Evolutionary conservation across 2,329 filamentous ascomycete species (phyloP), one percentile per base, ranked within the genome.

Genomic region (Harringtonia lauricola): DNA sequence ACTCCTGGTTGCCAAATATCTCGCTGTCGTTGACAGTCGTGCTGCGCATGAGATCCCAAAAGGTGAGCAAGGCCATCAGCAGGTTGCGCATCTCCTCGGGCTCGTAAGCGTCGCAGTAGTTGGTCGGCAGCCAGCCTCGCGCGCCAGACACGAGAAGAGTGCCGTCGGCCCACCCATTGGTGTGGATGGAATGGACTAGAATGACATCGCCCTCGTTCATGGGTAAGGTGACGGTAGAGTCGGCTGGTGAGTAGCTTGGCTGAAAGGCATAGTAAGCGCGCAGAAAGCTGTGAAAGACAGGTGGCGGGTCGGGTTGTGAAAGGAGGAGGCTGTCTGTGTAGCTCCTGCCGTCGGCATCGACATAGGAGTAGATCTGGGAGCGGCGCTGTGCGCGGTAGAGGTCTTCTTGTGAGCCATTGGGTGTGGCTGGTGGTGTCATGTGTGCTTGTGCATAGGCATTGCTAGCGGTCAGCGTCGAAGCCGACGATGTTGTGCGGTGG

Each of bases 131-230:
- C 92, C 92, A 98, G 49, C 92, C 92, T 53, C 92, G 76, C 41
- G 84, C 83, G 22, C 90, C 90, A 3, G 88, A 86, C 21, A 83
- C 75, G 48, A 98, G 66, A 34, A 95, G 70, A 1, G 92, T 98
- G 41, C 92, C 92, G 61, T 98, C 92, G 28, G 92, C 92, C 92
- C 92, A 98, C 53, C 92, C 92, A 66, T 96, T 98, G 48, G 87
- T 92, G 63, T 98, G 92, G 52, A 96, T 86, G 4, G 92, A 95
- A 62, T 98, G 92, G 19, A 98, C 84, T 46, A 98, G 66, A 43
- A 98, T 83, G 39, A 98, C 78, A 57, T 98, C 92, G 47, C 92
- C 92, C 58, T 92, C 83, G 53, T 86, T 85, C 45, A 98, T 73
- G 19, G 88, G 84, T 12, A 95, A 70, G 12, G 90, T 96, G 44